Conservation (phyloP, 1,284 basidiomycete species). For the Tetrapyrgos nigripes region DNA sequence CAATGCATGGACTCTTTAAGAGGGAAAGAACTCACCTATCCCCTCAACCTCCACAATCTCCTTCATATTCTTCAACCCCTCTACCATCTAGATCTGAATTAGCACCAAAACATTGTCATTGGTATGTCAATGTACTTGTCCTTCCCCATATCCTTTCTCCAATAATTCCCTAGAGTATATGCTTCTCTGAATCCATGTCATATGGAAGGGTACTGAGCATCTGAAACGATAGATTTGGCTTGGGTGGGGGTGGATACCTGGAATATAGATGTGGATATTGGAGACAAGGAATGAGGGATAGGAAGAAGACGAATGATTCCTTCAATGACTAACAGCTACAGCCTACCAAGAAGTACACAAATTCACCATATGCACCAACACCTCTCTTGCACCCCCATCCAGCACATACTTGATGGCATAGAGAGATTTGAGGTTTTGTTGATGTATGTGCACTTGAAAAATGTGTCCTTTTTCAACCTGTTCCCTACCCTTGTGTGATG, state of each 20-base stretch:
- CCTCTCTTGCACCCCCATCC: constrained; percentile 65
- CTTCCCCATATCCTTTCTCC: constrained; percentile 47
- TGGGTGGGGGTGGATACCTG: constrained; percentile 62
- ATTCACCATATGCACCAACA: constrained; percentile 28
- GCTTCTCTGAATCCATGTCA: constrained; percentile 68
- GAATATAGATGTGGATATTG: constrained; percentile 17
- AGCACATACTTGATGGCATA: constrained; percentile 73
- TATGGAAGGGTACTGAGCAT: constrained; percentile 59
- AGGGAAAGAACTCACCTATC: constrained; percentile 51
- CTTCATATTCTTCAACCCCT: constrained; percentile 63
- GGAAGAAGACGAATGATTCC: neutral
- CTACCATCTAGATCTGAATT: constrained; percentile 69
- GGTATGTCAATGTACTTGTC: constrained; percentile 59
- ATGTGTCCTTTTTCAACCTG: too few species aligned
- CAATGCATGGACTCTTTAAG: too few species aligned
- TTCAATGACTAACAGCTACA: neutral
- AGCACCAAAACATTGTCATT: constrained; percentile 65
- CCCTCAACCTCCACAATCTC: constrained; percentile 69
- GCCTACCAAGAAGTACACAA: neutral
- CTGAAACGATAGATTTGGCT: constrained; percentile 58
- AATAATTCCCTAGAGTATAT: constrained; percentile 55
- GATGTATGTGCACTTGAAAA: too few species aligned
- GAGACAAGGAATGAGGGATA: constrained; percentile 25
- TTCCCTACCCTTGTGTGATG: too few species aligned
- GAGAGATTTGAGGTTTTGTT: too few species aligned